Evolutionary conservation across 2,329 filamentous ascomycete species (phyloP).

Genomic region (Akanthomyces uredinophilus): DNA sequence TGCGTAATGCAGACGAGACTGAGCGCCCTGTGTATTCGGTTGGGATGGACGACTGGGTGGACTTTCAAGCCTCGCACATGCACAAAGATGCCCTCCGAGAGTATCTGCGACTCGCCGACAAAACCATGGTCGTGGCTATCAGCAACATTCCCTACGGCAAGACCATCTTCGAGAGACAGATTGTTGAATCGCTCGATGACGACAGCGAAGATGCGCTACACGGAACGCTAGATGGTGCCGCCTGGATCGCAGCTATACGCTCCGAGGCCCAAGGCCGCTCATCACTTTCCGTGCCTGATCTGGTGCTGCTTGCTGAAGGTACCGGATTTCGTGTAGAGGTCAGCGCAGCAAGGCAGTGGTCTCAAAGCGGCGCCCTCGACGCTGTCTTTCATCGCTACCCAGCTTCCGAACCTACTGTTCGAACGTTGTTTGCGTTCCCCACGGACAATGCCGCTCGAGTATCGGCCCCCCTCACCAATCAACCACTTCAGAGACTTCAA

Average conservation of each 20-base stretch:
- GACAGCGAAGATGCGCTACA: neutral
- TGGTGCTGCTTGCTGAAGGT: slow-evolving; percentile 21
- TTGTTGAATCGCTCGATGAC: slow-evolving; percentile 17
- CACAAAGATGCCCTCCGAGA: slow-evolving; percentile 12
- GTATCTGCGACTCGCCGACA: slow-evolving; percentile 12
- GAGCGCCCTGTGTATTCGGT: slow-evolving; percentile 15
- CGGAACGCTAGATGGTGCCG: neutral
- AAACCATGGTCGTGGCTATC: slow-evolving; percentile 13
- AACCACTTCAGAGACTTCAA: neutral
- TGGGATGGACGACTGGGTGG: neutral
- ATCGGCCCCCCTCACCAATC: neutral
- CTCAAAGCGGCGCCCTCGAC: neutral
- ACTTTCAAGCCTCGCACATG: slow-evolving; percentile 4
- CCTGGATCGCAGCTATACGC: slow-evolving; percentile 15
- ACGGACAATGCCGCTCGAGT: neutral
- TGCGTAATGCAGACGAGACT: neutral
- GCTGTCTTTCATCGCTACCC: neutral
- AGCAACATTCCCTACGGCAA: slow-evolving; percentile 26
- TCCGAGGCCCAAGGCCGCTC: neutral
- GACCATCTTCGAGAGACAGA: slow-evolving; percentile 25
- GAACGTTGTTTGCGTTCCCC: neutral
- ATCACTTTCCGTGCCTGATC: slow-evolving; percentile 17
- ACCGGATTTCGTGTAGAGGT: slow-evolving; percentile 43
- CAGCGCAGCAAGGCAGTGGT: slow-evolving; percentile 37
- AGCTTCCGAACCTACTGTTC: neutral